Evolutionary conservation across 306 rosid species (phyloP).

Genomic region (Sechiopsis laciniata): DNA sequence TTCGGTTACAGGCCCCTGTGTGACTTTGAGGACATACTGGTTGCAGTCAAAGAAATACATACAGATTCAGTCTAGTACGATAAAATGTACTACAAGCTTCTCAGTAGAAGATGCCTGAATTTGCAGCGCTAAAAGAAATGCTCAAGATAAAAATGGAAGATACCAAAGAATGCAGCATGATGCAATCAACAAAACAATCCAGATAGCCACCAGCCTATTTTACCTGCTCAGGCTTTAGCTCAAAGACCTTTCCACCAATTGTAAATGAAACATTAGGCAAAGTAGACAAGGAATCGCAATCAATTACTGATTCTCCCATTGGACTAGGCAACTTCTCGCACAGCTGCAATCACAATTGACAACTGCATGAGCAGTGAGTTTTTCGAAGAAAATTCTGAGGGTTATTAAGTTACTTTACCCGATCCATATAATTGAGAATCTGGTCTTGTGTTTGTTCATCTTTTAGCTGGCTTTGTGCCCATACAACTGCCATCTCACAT

Average conservation of each 20-base stretch:
- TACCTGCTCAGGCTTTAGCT: constrained; percentile 57
- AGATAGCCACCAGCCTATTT: too few species aligned
- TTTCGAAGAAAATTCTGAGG: not conserved
- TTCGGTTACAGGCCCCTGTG: constrained; percentile 49
- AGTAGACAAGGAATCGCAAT: constrained; percentile 48
- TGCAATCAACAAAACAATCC: too few species aligned
- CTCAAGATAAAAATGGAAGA: not conserved
- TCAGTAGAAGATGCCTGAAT: too few species aligned
- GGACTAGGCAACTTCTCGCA: constrained; percentile 64
- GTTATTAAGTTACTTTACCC: constrained; percentile 30
- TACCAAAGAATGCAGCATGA: too few species aligned
- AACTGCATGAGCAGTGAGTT: not conserved
- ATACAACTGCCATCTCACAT: constrained; percentile 64
- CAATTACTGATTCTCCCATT: constrained; percentile 65
- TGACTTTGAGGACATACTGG: constrained; percentile 58
- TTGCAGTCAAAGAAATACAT: not conserved
- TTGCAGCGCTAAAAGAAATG: too few species aligned
- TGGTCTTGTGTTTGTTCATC: constrained; percentile 49
- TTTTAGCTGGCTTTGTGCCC: constrained; percentile 61
- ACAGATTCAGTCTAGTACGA: too few species aligned
- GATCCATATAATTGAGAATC: constrained; percentile 44
- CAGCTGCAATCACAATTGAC: constrained; percentile 34
- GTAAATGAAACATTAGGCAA: constrained; percentile 54
- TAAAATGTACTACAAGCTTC: not conserved
- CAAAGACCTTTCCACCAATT: constrained; percentile 50